Percentiles rank a stretch among this genome's conserved stretches.
Evolutionary conservation across 345 rosid species (phyloP).

Genomic region (Camelina sativa): DNA sequence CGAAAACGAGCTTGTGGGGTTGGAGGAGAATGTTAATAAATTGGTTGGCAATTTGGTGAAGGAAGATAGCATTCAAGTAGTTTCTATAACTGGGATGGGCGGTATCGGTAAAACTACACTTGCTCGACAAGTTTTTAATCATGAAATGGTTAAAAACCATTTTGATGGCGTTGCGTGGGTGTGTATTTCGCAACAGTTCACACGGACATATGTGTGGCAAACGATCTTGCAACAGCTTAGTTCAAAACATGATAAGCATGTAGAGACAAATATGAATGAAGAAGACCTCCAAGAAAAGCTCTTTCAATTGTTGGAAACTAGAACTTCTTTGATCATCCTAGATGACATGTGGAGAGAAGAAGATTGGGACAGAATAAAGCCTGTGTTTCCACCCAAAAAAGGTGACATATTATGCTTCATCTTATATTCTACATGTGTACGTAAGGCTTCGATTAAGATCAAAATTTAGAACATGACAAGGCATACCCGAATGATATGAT

Average conservation of each 20-base stretch:
- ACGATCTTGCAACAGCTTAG: background rate
- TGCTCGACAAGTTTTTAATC: background rate
- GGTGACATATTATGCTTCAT: background rate
- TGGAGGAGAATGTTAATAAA: background rate
- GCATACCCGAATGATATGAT: background rate
- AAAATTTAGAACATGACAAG: too few species aligned
- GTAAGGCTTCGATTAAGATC: too few species aligned
- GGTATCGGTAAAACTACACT: background rate
- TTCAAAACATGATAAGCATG: constrained; percentile 1
- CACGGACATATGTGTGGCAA: background rate
- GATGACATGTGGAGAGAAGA: constrained; percentile 51
- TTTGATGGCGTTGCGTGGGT: too few species aligned
- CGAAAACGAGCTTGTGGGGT: background rate
- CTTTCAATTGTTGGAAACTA: constrained; percentile 10
- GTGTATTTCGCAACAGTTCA: too few species aligned
- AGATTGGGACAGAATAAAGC: constrained; percentile 43
- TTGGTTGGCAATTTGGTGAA: background rate
- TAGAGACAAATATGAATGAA: constrained; percentile 12
- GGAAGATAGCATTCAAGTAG: background rate
- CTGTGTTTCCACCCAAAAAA: constrained; percentile 33
- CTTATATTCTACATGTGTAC: too few species aligned
- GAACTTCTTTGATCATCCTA: constrained; percentile 47
- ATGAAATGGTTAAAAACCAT: too few species aligned
- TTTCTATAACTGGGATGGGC: background rate
- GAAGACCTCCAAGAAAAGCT: constrained; percentile 26